phyloP scores from a whole-genome alignment of 2,329 filamentous ascomycete genomes.

The Fusarium liriodendri region DNA sequence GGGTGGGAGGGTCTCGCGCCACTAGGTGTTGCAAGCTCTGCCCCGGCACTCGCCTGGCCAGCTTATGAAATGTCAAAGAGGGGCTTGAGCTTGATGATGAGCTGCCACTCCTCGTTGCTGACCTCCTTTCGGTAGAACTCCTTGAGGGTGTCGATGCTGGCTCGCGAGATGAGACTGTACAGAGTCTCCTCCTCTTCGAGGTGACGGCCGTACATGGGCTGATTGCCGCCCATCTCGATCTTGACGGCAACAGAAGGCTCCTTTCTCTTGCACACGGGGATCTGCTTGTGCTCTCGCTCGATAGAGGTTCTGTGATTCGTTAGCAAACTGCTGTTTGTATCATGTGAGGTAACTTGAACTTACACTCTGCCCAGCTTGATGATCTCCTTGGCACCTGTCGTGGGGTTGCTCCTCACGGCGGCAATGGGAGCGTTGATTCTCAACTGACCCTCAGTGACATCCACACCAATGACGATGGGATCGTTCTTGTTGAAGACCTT shows the following conservation, averaged over 20 bases:
- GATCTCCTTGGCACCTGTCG: slow-evolving; percentile 85
- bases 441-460: slow-evolving; percentile 91
- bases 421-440: slow-evolving; percentile 90
- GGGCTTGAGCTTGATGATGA: slow-evolving; percentile 96
- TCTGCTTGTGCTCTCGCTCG: slow-evolving; percentile 96
- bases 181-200: slow-evolving; percentile 90
- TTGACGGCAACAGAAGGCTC: slow-evolving; percentile 98
- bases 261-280: slow-evolving; percentile 92
- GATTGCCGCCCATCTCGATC: slow-evolving; percentile 91
- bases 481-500: slow-evolving; percentile 98
- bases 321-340: slow-evolving; percentile 43
- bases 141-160: slow-evolving; percentile 94
- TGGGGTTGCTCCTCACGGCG: slow-evolving; percentile 83
- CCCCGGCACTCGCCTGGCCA: background rate
- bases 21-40: background rate
- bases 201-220: slow-evolving; percentile 94
- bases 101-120: slow-evolving; percentile 89
- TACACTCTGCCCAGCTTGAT: slow-evolving; percentile 92
- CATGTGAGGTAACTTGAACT: slow-evolving; percentile 55
- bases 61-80: slow-evolving; percentile 85
- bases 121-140: slow-evolving; percentile 93
- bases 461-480: slow-evolving; percentile 94
- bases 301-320: slow-evolving; percentile 80
- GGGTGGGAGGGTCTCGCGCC: background rate
- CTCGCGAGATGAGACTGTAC: slow-evolving; percentile 88